Base-by-base conservation (phyloP, 2,329 filamentous ascomycete genomes). In the Orbilia oligospora region DNA sequence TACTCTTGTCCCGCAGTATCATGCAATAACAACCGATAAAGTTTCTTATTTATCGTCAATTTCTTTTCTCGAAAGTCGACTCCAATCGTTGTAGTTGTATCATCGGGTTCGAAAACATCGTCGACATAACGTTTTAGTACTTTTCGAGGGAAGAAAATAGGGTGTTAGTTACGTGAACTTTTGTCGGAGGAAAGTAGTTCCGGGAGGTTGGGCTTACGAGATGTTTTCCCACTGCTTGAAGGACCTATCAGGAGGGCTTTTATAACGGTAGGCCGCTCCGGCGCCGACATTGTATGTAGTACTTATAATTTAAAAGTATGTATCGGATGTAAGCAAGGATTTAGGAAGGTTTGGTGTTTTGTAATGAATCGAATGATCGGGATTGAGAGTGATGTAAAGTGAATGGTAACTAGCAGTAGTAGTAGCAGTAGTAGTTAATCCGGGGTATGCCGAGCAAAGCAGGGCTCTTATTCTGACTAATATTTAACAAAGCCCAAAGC, bases 61-160 rank as follows among this genome's bases (percentile, higher is more conserved):
- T 86, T 88, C 81, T 89, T 89, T 68, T 88, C 87, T 83, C 88
- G 88, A 83, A 88, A 89, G 81, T 89, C 88, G 76, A 89, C 87
- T 33, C 88, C 88, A 80, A 89, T 89, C 1, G 88, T 89, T 5
- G 88, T 87, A 5, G 87, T 86, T 3, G 87, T 86, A 41, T 85
- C 86, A 81, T 89, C 87, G 4, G 87, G 86, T 75, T 89, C 88
- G 80, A 88, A 89, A 80, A 88, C 87, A 82, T 89, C 87, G 79
- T 89, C 87, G 82, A 87, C 88, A 80, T 89, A 89, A 81, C 87
- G 84, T 76, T 87, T 85, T 56, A 89, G 83, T 77, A 89, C 87
- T 88, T 20, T 22, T 80, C 9, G 24, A 44, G 18, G 55, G 10
- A 36, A 36, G 33, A 36, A 8, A 4, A 61, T 30, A 30, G 27